Conservation (phyloP, 1,284 basidiomycete genomes). For the Salmacisia buchloeana region DNA sequence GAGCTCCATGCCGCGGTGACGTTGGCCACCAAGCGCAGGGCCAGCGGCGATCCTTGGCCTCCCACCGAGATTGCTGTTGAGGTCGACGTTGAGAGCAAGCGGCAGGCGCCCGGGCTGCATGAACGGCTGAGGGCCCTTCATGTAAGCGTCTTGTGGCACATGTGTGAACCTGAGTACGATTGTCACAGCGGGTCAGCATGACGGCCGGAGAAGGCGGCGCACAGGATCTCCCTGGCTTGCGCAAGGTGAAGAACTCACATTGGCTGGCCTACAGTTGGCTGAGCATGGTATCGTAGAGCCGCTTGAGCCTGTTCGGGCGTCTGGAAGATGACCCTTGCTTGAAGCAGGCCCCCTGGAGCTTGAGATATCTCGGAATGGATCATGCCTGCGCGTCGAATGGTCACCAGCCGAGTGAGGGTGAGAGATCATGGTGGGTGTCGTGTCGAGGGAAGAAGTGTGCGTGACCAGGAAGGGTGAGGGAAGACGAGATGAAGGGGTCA, state of each 20-base stretch:
- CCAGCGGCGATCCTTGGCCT: not conserved
- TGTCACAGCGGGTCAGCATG: not conserved
- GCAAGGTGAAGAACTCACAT: conserved; percentile 10
- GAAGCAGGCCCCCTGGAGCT: conserved; percentile 3
- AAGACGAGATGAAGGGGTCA: too few species aligned
- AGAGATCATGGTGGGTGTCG: too few species aligned
- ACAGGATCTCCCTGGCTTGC: not conserved
- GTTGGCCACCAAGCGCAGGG: not conserved
- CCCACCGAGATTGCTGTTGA: conserved; percentile 5
- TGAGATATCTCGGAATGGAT: conserved; percentile 2
- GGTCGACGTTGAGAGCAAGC: conserved; percentile 9
- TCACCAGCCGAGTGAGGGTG: not conserved
- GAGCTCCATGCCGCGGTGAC: conserved; percentile 5
- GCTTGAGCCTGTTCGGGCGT: conserved; percentile 14
- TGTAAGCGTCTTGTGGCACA: not conserved
- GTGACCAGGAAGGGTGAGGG: too few species aligned
- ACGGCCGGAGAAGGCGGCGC: not conserved
- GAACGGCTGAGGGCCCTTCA: not conserved
- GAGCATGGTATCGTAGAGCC: conserved; percentile 14
- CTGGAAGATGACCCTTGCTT: conserved; percentile 10
- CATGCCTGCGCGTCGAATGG: not conserved
- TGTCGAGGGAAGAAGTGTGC: too few species aligned
- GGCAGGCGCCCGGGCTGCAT: not conserved
- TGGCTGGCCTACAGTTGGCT: conserved; percentile 11
- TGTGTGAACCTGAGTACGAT: not conserved